Conservation (phyloP, 768 basidiomycete species). For the Termitomyces sp. region DNA sequence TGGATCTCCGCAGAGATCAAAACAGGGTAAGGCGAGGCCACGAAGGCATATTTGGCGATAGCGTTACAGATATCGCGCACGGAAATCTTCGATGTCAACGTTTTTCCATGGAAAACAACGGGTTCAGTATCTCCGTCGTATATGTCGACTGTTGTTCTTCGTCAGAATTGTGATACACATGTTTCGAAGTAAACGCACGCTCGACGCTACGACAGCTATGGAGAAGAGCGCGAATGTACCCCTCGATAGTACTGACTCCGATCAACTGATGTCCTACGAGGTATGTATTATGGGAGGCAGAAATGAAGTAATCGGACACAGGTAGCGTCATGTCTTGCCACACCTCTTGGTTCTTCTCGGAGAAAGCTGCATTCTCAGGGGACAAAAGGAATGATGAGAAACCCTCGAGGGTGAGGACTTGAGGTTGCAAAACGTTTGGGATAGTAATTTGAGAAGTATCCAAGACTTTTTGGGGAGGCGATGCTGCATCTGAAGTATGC, state of each 20-base stretch:
- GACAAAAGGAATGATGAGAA: conserved; percentile 83
- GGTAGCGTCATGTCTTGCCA: conserved; percentile 88
- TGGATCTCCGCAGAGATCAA: conserved; percentile 93
- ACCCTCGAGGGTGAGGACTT: conserved; percentile 46
- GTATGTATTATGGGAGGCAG: conserved; percentile 91
- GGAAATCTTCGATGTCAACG: conserved; percentile 79
- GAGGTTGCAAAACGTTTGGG: neutral
- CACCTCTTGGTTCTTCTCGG: conserved; percentile 36
- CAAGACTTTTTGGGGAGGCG: neutral
- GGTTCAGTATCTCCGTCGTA: conserved; percentile 87
- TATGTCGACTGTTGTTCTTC: conserved; percentile 66
- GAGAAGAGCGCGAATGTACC: conserved; percentile 88
- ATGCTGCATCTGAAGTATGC: conserved; percentile 2
- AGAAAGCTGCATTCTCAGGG: conserved; percentile 59
- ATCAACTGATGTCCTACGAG: conserved; percentile 83
- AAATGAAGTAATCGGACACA: conserved; percentile 82
- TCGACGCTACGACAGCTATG: conserved; percentile 94
- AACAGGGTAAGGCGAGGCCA: conserved; percentile 85
- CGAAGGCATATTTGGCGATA: conserved; percentile 86
- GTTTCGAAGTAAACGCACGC: conserved; percentile 41
- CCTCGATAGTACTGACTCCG: conserved; percentile 85
- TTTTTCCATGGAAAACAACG: conserved; percentile 84
- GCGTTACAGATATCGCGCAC: conserved; percentile 79
- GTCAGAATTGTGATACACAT: neutral
- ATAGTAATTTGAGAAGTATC: neutral